A percentile compares a stretch with the other conserved stretches of the same genome.
Evolutionary conservation across 73 alveolate species (phyloP).

Genomic region (Paramecium primaurelia): DNA sequence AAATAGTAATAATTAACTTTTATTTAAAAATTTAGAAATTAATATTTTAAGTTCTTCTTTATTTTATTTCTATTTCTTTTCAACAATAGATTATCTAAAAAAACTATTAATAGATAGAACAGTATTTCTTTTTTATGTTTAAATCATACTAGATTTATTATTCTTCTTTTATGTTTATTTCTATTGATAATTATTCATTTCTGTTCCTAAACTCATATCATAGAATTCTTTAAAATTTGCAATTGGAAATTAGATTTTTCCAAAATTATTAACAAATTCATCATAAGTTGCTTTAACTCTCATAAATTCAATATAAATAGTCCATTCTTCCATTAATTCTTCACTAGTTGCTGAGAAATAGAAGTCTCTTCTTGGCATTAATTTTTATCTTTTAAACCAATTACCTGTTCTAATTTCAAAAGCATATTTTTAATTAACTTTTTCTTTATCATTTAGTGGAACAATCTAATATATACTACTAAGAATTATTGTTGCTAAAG

Average conservation of each 20-base stretch:
- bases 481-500: neutral
- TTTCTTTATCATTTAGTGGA: neutral
- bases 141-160: neutral
- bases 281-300: slow-evolving; percentile 49
- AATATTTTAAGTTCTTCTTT: neutral
- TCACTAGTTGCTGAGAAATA: neutral
- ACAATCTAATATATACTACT: neutral
- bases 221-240: neutral
- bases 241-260: slow-evolving; percentile 45
- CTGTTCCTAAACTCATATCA: slow-evolving; percentile 23
- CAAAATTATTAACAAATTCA: slow-evolving; percentile 51
- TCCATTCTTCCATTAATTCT: slow-evolving; percentile 57
- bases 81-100: neutral
- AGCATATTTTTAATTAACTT: neutral
- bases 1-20: neutral
- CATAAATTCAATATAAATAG: slow-evolving; percentile 46
- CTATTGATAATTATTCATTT: neutral
- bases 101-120: neutral
- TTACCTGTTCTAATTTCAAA: neutral
- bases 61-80: neutral
- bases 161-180: neutral
- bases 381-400: slow-evolving; percentile 36
- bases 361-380: slow-evolving; percentile 33
- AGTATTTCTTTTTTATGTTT: neutral
- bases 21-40: neutral